These are phyloP conservation scores for Quercus variabilis DNA, from an alignment of 306 rosid species.

Conservation along the genomic window DNA sequence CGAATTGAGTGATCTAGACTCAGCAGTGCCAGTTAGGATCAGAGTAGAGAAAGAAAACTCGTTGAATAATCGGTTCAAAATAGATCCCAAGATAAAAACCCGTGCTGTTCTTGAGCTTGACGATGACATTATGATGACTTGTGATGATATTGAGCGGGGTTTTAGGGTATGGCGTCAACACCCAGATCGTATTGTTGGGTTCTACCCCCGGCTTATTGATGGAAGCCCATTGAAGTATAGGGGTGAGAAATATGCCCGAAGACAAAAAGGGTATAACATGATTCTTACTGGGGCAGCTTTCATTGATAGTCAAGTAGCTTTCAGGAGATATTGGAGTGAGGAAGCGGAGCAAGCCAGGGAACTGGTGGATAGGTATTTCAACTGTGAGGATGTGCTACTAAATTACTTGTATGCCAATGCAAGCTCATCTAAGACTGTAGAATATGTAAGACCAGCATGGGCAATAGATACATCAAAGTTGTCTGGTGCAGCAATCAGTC, in stretches of 20 bases:
- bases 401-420: constrained; percentile 91
- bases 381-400: constrained; percentile 88
- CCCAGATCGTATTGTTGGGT: constrained; percentile 88
- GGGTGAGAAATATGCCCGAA: constrained; percentile 76
- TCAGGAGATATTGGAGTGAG: constrained; percentile 77
- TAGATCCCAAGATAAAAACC: constrained; percentile 68
- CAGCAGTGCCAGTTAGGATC: constrained; percentile 80
- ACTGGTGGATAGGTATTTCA: constrained; percentile 61
- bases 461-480: constrained; percentile 92
- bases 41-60: constrained; percentile 82
- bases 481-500: constrained; percentile 89
- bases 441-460: constrained; percentile 95
- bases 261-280: constrained; percentile 86
- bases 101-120: constrained; percentile 98
- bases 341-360: constrained; percentile 74
- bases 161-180: constrained; percentile 90
- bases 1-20: constrained; percentile 64
- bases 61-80: constrained; percentile 76
- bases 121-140: constrained; percentile 97
- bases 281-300: constrained; percentile 98
- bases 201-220: constrained; percentile 77
- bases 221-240: constrained; percentile 73
- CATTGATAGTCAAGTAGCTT: constrained; percentile 68
- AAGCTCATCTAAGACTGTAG: constrained; percentile 70
- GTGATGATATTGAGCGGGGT: constrained; percentile 94